phyloP scores from a whole-genome alignment of 495 filamentous ascomycete species.

The Penicillium robsamsonii region DNA sequence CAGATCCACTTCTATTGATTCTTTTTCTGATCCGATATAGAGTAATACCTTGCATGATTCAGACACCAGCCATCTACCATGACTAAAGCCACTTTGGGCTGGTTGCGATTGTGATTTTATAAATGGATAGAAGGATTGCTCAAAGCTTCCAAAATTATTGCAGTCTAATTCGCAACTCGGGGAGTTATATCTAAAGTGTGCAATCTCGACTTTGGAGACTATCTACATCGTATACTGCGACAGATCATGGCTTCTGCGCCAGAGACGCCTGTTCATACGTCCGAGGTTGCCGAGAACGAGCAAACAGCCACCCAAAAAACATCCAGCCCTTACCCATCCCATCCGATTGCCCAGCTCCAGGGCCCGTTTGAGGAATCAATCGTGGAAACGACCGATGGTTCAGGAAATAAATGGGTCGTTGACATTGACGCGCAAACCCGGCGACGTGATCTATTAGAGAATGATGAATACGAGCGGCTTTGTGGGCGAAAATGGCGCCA shows the following conservation, averaged over 20 bases:
- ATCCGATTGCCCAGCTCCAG: conserved; percentile 84
- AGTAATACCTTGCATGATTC: background rate
- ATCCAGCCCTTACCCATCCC: conserved; percentile 49
- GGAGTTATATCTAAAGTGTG: background rate
- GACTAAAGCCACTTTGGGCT: background rate
- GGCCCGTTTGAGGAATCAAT: conserved; percentile 93
- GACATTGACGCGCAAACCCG: conserved; percentile 64
- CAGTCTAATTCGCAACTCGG: background rate
- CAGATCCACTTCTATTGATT: background rate
- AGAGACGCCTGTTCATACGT: background rate
- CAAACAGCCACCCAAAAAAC: background rate
- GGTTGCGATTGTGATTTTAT: background rate
- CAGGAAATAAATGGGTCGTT: conserved; percentile 48
- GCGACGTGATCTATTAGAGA: conserved; percentile 67
- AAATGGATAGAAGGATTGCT: background rate
- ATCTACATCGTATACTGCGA: background rate
- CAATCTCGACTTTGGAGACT: background rate
- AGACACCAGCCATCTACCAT: background rate
- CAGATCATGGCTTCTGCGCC: conserved; percentile 2
- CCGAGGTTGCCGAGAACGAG: background rate
- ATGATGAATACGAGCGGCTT: conserved; percentile 58
- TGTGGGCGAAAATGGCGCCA: conserved; percentile 73
- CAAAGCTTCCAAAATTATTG: background rate
- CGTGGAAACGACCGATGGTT: conserved; percentile 58
- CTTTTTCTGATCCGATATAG: background rate